Evolutionary conservation across 1,139 yeast species (phyloP), one percentile per base, ranked within the genome.

Genomic region (Pichia sp.): DNA sequence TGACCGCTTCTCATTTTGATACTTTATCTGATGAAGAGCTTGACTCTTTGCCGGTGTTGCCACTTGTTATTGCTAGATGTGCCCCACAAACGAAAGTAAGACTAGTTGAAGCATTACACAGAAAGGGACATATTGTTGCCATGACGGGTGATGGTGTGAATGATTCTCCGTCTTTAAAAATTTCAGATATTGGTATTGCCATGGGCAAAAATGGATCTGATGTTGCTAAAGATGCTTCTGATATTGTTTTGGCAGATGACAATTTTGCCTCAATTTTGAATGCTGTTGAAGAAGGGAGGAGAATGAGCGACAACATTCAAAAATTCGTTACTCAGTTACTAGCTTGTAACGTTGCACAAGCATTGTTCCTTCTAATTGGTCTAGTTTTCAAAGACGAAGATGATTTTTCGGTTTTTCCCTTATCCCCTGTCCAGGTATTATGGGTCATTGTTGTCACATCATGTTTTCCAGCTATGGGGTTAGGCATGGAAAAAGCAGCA

Each of bases 141-240:
- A 87, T 86, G 95, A 86, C 95, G 41, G 95, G 95, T 60, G 95
- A 86, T 67, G 95, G 95, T 60, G 91, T 86, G 49, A 87, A 87
- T 65, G 95, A 87, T 66, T 85, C 93, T 3, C 95, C 95, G 19
- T 81, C 89, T 4, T 74, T 87, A 67, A 85, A 85, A 65, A 82
- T 79, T 58, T 87, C 95, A 1, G 93, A 87, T 68, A 89, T 87
- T 52, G 95, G 95, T 60, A 85, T 86, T 65, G 89, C 91, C n/a
- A 85, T 85, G 93, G 93, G 93, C 47, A 75, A 83, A 63, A 81
- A 85, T 58, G 93, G 91, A 12, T 83, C 89, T 12, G 93, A 85
- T 68, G 91, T 85, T 44, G 93, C 93, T 25, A 85, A 85, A 66
- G 89, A 85, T 64, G 89, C 89, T 2, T 78, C 88, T 22, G 93